Evolutionary conservation across 768 basidiomycete genomes (phyloP).

Genomic region (Gymnopilus junonius): DNA sequence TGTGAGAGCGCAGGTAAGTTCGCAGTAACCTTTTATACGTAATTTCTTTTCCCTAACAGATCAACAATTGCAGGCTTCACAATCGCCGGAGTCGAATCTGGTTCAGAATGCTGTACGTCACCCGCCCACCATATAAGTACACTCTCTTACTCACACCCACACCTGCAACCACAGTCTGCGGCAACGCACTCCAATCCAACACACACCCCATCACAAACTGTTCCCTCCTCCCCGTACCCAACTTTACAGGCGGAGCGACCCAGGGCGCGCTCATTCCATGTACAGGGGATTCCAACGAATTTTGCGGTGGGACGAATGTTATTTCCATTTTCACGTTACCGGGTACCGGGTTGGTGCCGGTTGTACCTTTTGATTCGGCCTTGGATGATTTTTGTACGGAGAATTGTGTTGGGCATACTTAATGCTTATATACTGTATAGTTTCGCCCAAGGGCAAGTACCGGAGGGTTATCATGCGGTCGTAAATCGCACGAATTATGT

Average conservation of each 20-base stretch:
- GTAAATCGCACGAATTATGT: no score
- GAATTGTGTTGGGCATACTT: neutral
- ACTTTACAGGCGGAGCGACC: neutral
- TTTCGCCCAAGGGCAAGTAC: no score
- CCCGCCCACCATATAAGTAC: no score
- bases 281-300: neutral
- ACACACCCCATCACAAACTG: neutral
- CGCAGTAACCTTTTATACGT: no score
- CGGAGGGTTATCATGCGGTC: no score
- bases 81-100: conserved; percentile 2
- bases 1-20: conserved; percentile 2
- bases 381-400: neutral
- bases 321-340: neutral
- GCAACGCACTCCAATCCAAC: neutral
- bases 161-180: neutral
- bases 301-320: neutral
- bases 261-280: neutral
- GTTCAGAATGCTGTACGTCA: conserved; percentile 4
- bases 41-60: no score
- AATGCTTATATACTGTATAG: neutral
- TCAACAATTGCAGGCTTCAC: no score
- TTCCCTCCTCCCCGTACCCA: neutral
- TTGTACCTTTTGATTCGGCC: neutral
- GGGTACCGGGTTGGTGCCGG: neutral
- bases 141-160: no score